A percentile compares a stretch with the other conserved stretches of the same genome.
These are phyloP conservation scores for Afroboletus lepidellus DNA, from an alignment of 1,284 basidiomycete species.

Conservation along the genomic window DNA sequence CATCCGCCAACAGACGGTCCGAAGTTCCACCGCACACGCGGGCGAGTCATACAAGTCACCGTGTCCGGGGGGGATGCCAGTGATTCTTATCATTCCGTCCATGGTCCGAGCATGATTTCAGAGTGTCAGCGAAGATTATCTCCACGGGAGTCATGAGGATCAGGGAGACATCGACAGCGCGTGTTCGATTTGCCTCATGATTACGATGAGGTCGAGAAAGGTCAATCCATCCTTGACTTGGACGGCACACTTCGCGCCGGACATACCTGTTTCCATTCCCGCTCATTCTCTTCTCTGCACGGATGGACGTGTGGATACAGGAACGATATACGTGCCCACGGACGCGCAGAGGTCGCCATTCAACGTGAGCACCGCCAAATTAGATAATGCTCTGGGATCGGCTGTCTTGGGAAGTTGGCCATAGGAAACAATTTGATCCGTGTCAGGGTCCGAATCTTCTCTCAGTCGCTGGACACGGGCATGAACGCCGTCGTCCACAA, in stretches of 20 bases:
- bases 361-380: constrained; percentile 96
- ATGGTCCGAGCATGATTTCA: constrained; percentile 76
- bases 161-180: constrained; percentile 81
- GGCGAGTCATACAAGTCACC: constrained; percentile 94
- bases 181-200: constrained; percentile 90
- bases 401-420: constrained; percentile 61
- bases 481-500: constrained; percentile 12
- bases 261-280: constrained; percentile 59
- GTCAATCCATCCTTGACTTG: constrained; percentile 97
- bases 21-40: constrained; percentile 89
- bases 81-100: constrained; percentile 78
- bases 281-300: neutral
- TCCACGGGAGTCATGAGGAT: constrained; percentile 97
- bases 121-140: constrained; percentile 93
- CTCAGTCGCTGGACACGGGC: constrained; percentile 74
- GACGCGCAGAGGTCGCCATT: constrained; percentile 97
- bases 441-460: constrained; percentile 91
- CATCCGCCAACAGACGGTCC: constrained; percentile 89
- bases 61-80: constrained; percentile 99
- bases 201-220: constrained; percentile 95
- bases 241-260: constrained; percentile 84
- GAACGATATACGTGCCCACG: constrained; percentile 60
- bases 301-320: neutral
- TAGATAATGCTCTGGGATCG: constrained; percentile 75
- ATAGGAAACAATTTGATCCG: constrained; percentile 90